These are phyloP conservation scores for Dentiscutata heterogama DNA, from an alignment of 371 early-diverging fungal genomes.

Conservation along the genomic window DNA sequence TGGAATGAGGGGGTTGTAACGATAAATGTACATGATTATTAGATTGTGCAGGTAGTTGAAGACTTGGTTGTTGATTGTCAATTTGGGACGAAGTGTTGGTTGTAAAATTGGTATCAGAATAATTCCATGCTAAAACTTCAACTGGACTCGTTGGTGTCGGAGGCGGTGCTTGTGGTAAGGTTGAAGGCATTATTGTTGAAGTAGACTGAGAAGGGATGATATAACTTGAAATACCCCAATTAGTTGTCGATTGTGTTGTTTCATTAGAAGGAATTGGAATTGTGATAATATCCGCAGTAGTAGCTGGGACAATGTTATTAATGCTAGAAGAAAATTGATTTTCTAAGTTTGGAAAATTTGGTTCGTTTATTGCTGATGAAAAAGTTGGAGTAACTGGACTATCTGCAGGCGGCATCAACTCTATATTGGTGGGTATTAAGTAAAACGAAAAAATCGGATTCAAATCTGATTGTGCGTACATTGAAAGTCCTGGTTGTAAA, in stretches of 20 bases:
- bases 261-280: not conserved
- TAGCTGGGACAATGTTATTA: not conserved
- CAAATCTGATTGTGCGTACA: too few relatives aligned
- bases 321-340: not conserved
- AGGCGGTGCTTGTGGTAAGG: not conserved
- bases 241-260: not conserved
- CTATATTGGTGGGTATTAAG: not conserved
- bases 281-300: not conserved
- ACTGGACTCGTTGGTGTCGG: conserved; percentile 18
- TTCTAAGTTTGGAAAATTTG: not conserved
- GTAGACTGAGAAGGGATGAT: conserved; percentile 7
- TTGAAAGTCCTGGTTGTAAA: not conserved
- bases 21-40: too few relatives aligned
- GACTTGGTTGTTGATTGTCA: too few relatives aligned
- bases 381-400: not conserved
- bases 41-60: too few relatives aligned
- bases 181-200: not conserved
- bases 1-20: too few relatives aligned
- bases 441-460: not conserved
- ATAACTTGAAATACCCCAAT: not conserved
- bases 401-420: not conserved
- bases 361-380: not conserved
- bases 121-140: not conserved
- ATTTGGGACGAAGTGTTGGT: too few relatives aligned
- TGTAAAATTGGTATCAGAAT: too few relatives aligned